Evolutionary conservation across 768 basidiomycete genomes (phyloP).

Genomic region (Phylloporus sp.): DNA sequence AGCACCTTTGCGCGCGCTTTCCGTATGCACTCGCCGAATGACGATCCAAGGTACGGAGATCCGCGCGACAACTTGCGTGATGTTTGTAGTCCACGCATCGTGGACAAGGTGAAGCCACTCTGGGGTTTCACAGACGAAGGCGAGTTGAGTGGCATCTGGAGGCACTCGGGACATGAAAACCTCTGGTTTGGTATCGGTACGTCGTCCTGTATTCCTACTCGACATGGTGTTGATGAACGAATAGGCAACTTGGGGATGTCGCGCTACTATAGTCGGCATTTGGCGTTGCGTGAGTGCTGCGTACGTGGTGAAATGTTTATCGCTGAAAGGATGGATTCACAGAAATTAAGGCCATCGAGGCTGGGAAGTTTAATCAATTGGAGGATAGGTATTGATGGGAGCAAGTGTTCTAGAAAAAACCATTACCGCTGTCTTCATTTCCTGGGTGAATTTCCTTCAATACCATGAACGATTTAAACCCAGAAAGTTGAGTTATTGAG

Average conservation of each 20-base stretch:
- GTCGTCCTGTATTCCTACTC: neutral
- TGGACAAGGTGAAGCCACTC: constrained; percentile 43
- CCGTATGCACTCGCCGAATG: neutral
- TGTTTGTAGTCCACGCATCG: constrained; percentile 46
- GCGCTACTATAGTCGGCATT: constrained; percentile 31
- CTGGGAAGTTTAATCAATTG: constrained; percentile 22
- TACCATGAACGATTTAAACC: no score
- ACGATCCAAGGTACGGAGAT: constrained; percentile 42
- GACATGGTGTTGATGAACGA: neutral
- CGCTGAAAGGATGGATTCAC: neutral
- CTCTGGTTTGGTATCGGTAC: constrained; percentile 31
- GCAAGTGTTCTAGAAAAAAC: neutral
- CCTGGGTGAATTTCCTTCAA: no score
- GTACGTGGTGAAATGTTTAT: neutral
- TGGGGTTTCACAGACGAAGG: constrained; percentile 70
- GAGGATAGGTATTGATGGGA: constrained; percentile 17
- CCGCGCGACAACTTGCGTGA: constrained; percentile 36
- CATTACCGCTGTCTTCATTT: no score
- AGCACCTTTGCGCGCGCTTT: neutral
- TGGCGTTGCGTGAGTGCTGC: constrained; percentile 28
- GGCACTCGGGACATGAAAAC: constrained; percentile 34
- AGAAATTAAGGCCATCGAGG: constrained; percentile 32
- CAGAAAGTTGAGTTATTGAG: neutral
- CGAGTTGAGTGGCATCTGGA: constrained; percentile 45
- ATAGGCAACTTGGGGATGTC: constrained; percentile 24